These are phyloP conservation scores for Medicago arabica DNA, from an alignment of 306 rosid species.

Conservation along the genomic window DNA sequence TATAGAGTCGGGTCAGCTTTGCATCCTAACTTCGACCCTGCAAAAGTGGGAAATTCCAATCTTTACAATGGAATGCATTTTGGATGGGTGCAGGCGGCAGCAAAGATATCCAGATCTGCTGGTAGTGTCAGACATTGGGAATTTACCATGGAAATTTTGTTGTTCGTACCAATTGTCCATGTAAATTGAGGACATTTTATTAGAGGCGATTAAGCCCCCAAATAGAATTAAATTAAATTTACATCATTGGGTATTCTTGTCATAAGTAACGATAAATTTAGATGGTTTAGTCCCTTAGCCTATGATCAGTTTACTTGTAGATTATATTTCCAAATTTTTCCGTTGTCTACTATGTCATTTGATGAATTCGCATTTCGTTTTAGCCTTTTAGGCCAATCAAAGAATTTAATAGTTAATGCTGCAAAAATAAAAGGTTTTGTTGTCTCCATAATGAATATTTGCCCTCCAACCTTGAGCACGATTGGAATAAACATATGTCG, in stretches of 20 bases:
- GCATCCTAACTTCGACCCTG: constrained; percentile 32
- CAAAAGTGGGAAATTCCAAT: constrained; percentile 39
- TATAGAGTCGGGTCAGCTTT: constrained; percentile 52
- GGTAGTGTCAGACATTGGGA: constrained; percentile 49
- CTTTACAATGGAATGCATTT: constrained; percentile 44
- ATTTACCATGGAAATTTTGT: constrained; percentile 43
- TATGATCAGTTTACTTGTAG: constrained; percentile 16
- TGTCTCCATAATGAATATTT: not conserved
- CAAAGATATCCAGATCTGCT: constrained; percentile 44
- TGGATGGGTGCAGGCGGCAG: constrained; percentile 49
- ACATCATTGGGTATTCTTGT: constrained; percentile 33
- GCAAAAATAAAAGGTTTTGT: too few species aligned
- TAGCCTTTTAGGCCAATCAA: constrained; percentile 23
- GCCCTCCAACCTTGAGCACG: too few species aligned
- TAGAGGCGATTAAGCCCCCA: constrained; percentile 46
- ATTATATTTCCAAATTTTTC: constrained; percentile 39
- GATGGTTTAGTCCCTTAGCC: constrained; percentile 30
- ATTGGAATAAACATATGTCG: too few species aligned
- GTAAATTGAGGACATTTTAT: constrained; percentile 47
- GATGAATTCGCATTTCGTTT: not conserved
- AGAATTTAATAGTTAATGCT: constrained; percentile 1
- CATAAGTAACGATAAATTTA: constrained; percentile 36
- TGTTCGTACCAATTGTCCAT: constrained; percentile 48
- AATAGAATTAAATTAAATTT: constrained; percentile 45
- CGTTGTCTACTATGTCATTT: constrained; percentile 7